Evolutionary conservation across 192 early-diverging fungal genomes (phyloP), one percentile per base, ranked within the genome.

Genomic region (Entomortierella lignicola): DNA sequence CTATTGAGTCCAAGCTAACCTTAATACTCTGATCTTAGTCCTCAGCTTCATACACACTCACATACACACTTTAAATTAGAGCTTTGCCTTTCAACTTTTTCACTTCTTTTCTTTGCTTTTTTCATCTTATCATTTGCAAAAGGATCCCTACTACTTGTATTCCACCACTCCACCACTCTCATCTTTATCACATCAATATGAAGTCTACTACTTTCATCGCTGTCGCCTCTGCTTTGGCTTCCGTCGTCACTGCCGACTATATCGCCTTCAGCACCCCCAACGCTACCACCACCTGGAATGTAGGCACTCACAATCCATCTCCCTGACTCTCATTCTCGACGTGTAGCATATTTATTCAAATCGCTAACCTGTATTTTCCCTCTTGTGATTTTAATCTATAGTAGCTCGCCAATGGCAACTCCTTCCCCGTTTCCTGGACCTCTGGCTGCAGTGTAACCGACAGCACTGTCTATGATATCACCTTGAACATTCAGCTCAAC

Each of bases 371-470:
- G n/a, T n/a, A n/a, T 37, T 37, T 37, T 7, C 34, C 4, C n/a
- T n/a, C n/a, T n/a, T n/a, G n/a, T 37, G 10, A 37, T 37, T n/a
- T n/a, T n/a, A n/a, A n/a, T n/a, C n/a, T 4, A 47, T 47, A 47
- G 17, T 47, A 47, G 44, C 15, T 47, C 20, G 12, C 41, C 26
- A 52, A 41, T 15, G 69, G 60, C 31, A 1, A 8, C 17, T 25
- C 61, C 34, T 51, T 39, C n/a, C 43, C 69, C 30, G 52, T 74
- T 26, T 15, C 53, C 44, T 74, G 72, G 72, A 66, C 31, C 26
- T 64, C 60, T 47, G 41, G 32, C 52, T 74, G 72, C 64, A 17
- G n/a, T n/a, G 37, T 4, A 30, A 3, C 18, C 17, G 44, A 48
- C 44, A 31, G 30, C 27, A 61, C 26, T 44, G 21, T 29, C 44